Evolutionary conservation across 176 grass and related monocot genomes (phyloP).

Genomic region (Poa annua): DNA sequence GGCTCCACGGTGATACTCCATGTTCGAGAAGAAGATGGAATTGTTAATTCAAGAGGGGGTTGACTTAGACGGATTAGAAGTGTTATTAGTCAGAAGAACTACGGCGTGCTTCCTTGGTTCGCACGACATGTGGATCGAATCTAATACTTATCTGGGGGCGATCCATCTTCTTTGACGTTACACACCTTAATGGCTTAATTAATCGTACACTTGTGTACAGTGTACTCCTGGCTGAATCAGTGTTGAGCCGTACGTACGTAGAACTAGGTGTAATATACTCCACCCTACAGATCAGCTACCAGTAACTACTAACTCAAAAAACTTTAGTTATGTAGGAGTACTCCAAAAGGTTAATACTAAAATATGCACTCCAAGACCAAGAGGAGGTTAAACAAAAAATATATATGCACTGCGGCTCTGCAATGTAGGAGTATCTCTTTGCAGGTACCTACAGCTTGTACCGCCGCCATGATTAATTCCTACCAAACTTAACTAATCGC

Average conservation of each 20-base stretch:
- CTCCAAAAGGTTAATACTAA: not conserved
- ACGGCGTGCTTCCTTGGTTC: not conserved
- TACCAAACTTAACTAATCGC: not conserved
- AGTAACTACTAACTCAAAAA: not conserved
- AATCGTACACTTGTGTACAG: not conserved
- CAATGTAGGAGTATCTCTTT: too few relatives aligned
- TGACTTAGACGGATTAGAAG: constrained; percentile 4
- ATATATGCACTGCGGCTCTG: too few relatives aligned
- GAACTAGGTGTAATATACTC: not conserved
- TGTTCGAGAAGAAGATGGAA: not conserved
- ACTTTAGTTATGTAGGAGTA: not conserved
- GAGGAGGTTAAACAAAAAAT: too few relatives aligned
- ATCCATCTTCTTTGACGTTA: constrained; percentile 16
- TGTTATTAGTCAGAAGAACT: too few relatives aligned
- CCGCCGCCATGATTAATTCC: too few relatives aligned
- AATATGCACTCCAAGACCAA: too few relatives aligned
- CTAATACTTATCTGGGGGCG: constrained; percentile 29
- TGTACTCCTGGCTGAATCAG: not conserved
- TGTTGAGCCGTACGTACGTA: not conserved
- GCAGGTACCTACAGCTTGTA: too few relatives aligned
- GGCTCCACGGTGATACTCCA: not conserved
- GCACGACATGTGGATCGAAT: constrained; percentile 23
- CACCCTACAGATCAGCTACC: not conserved
- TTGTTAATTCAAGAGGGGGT: not conserved
- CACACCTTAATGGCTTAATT: not conserved